Base-by-base conservation (phyloP, 306 rosid genomes). In the Lupinus albus region DNA sequence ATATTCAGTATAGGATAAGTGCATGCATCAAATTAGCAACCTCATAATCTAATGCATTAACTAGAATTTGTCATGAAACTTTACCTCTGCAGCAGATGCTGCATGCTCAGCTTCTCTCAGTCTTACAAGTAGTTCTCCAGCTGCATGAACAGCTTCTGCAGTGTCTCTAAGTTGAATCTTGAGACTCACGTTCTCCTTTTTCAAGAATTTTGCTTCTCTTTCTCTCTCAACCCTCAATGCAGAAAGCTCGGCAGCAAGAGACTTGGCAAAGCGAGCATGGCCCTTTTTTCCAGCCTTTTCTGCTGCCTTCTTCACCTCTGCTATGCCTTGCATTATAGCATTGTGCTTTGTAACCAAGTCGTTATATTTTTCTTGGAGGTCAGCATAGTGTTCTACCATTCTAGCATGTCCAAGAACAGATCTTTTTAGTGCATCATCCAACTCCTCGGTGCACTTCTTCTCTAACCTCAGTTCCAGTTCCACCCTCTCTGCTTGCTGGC, bases 71-170 rank as follows among this genome's bases (percentile, higher is more conserved):
- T 50, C 35, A 44, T 61, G 52, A 38, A 52, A 13, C 9, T 49
- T 82, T 88, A 94, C 96, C 99, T 90, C 88, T 59, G 89, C 87
- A 67, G 71, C 57, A 50, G 97, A 86, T 28, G 84, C 85, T 54
- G 92, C 82, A 33, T 94, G 83, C 64, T 90, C 99, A 32, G 99
- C 92, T 82, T 94, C 96, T 82, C 96, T 84, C 25, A 90, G 96
- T 84, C 99, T 74, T 30, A 86, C 97, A 56, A 94, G 99, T 18
- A 94, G 85, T 75, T 86, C 99, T 63, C 97, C 99, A 33, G 99
- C 99, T 21, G 97, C 97, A 78, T 94, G 99, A 61, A 94, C 99
- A 53, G 97, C 99, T 81, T 90, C 99, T 60, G 97, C 99, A 50
- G 96, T 94, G 82, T 94, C 97, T 77, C 97, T 79, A 18, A 90